A percentile compares a stretch with the other conserved stretches of the same genome.
Conservation (phyloP, 2,329 filamentous ascomycete species). For the Fusarium metavorans region DNA sequence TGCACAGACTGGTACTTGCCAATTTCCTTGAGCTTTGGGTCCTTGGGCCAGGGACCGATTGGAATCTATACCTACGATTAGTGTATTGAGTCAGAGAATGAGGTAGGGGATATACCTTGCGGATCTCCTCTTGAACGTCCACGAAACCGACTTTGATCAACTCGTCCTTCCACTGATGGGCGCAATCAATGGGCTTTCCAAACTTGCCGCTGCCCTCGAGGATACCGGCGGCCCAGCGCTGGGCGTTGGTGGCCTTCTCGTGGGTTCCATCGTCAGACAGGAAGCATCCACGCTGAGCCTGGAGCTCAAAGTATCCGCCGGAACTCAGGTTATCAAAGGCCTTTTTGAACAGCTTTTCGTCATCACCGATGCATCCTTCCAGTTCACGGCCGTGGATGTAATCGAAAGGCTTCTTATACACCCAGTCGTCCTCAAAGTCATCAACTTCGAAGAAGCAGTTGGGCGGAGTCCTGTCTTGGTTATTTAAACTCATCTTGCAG, state of each 20-base stretch:
- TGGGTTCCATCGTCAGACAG: conserved; percentile 15
- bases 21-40: conserved; percentile 23
- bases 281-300: conserved; percentile 8
- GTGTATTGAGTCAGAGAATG: too few relatives aligned
- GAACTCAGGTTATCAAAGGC: neutral
- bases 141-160: neutral
- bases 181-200: conserved; percentile 17
- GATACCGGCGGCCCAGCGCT: conserved; percentile 6
- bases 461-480: conserved; percentile 7
- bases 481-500: fast-evolving
- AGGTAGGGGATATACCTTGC: neutral
- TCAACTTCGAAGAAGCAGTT: conserved; percentile 31
- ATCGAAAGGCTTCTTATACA: conserved; percentile 13
- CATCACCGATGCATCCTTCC: conserved; percentile 13
- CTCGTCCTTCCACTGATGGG: conserved; percentile 6
- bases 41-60: conserved; percentile 21
- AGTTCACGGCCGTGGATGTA: conserved; percentile 26
- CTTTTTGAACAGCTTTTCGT: neutral
- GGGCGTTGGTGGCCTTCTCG: conserved; percentile 4
- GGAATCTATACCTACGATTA: conserved; percentile 5
- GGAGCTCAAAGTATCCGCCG: conserved; percentile 17
- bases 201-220: conserved; percentile 21
- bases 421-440: conserved; percentile 25
- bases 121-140: neutral
- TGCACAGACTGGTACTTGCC: conserved; percentile 23